Conservation (phyloP, 1,284 basidiomycete species). For the Abortiporus biennis region DNA sequence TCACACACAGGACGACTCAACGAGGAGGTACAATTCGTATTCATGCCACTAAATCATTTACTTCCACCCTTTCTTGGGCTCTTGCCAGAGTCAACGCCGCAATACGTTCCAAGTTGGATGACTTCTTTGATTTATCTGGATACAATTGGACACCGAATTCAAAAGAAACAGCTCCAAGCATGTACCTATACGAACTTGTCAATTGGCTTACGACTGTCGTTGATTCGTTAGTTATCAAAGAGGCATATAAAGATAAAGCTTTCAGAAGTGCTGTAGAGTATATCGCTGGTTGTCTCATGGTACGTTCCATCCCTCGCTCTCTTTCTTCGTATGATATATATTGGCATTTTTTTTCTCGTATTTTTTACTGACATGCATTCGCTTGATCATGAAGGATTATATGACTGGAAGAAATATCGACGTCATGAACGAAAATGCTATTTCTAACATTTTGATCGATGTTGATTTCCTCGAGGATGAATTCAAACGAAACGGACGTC, state of each 20-base stretch:
- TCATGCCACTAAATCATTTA: slow-evolving; percentile 64
- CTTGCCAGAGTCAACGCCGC: slow-evolving; percentile 76
- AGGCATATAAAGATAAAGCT: slow-evolving; percentile 81
- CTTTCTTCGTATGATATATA: too few relatives aligned
- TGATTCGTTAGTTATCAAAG: slow-evolving; percentile 85
- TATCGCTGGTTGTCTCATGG: slow-evolving; percentile 85
- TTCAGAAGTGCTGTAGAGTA: slow-evolving; percentile 84
- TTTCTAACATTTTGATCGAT: slow-evolving; percentile 79
- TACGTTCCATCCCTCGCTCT: slow-evolving; percentile 23
- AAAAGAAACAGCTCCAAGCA: slow-evolving; percentile 74
- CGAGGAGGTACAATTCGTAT: slow-evolving; percentile 78
- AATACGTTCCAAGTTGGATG: slow-evolving; percentile 91
- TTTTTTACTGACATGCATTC: slow-evolving; percentile 9
- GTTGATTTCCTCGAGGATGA: slow-evolving; percentile 83
- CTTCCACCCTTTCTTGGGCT: slow-evolving; percentile 63
- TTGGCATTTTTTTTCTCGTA: not conserved
- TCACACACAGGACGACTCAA: slow-evolving; percentile 48
- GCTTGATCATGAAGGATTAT: slow-evolving; percentile 56
- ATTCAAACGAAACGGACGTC: slow-evolving; percentile 66
- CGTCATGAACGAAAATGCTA: slow-evolving; percentile 83
- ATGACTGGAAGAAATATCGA: slow-evolving; percentile 72
- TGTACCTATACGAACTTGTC: slow-evolving; percentile 91
- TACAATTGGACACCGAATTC: slow-evolving; percentile 85
- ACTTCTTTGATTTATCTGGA: slow-evolving; percentile 92
- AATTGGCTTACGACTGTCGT: slow-evolving; percentile 97